Evolutionary conservation across 768 basidiomycete genomes (phyloP), one percentile per base, ranked within the genome.

Genomic region (Tylopilus plumbeoviolaceoides): DNA sequence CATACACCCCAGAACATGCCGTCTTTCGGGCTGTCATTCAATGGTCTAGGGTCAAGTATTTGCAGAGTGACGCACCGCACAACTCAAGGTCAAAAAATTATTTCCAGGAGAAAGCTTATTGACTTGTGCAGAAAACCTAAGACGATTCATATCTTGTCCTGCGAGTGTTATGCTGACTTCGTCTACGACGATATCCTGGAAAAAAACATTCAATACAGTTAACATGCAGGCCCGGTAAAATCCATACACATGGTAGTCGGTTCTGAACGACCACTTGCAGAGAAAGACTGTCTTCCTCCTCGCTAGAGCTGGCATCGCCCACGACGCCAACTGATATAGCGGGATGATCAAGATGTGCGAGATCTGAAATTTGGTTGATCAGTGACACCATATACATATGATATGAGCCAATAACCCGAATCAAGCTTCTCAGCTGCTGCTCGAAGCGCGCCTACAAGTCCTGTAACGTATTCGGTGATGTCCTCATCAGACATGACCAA

Each of bases 221-320:
- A 31, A 44, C 48, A 40, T 40, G 33, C 39, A 33, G 36, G 21
- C 33, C 33, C 36, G 27, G 18, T n/a, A 33, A 27, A 48, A 10
- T 21, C 72, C 87, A 67, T 66, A 95, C 94, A 59, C 90, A 89
- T 30, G 90, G 85, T 21, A 95, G 66, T 36, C 70, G 69, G 62
- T 92, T 98, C 30, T 70, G 71, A 27, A 95, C 70, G 2, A 73
- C 72, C 17, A 87, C 76, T 48, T 80, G 71, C 17, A 95, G 62
- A 56, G 72, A 79, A 33, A 77, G 82, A 2, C 85, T 84, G 65
- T 95, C 92, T 56, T 81, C 76, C 3, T 74, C 76, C n/a, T 79
- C 78, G 3, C 80, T 79, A 21, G 79, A 63, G 39, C 62, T 71
- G 1, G 85, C 85, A 46, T 73, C 63, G 11, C 71, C 64, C 0